A percentile compares a stretch with the other conserved stretches of the same genome.
These are phyloP conservation scores for Metarhizium robertsii DNA, from an alignment of 2,329 filamentous ascomycete genomes.

Conservation along the genomic window DNA sequence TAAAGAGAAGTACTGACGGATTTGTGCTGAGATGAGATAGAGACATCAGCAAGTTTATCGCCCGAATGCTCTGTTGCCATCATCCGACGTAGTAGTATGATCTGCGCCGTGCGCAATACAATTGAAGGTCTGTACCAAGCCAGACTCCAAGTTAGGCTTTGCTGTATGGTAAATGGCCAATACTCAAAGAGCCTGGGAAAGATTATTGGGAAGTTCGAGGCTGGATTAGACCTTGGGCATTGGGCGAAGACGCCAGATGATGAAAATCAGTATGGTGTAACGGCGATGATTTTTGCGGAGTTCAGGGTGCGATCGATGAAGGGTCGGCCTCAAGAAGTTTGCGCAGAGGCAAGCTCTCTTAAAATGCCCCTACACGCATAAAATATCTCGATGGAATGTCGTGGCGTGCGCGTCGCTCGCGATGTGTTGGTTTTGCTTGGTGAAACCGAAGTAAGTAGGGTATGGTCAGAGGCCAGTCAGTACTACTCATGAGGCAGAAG, in stretches of 20 bases:
- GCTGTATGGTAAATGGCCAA: background rate
- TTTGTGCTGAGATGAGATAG: slow-evolving; percentile 35
- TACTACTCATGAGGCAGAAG: slow-evolving; percentile 19
- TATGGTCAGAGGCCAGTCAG: slow-evolving; percentile 15
- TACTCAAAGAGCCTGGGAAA: background rate
- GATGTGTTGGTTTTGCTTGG: slow-evolving; percentile 2
- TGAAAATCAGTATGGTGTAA: background rate
- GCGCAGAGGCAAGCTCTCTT: background rate
- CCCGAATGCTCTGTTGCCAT: slow-evolving; percentile 54
- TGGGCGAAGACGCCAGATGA: background rate
- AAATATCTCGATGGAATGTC: background rate
- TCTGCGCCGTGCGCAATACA: slow-evolving; percentile 21
- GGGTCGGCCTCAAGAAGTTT: background rate
- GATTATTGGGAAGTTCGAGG: background rate
- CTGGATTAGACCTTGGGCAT: background rate
- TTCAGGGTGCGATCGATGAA: background rate
- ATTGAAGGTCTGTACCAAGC: slow-evolving; percentile 1
- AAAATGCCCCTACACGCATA: background rate
- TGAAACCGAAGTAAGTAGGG: slow-evolving; percentile 9
- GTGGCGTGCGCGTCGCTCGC: slow-evolving; percentile 1
- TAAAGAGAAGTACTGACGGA: slow-evolving; percentile 24
- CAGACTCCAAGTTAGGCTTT: slow-evolving; percentile 11
- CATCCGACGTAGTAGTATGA: slow-evolving; percentile 35
- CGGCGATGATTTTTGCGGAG: background rate
- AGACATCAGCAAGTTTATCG: slow-evolving; percentile 44